Conservation (phyloP, 371 early-diverging fungal genomes). For the Mortierella sp. region DNA sequence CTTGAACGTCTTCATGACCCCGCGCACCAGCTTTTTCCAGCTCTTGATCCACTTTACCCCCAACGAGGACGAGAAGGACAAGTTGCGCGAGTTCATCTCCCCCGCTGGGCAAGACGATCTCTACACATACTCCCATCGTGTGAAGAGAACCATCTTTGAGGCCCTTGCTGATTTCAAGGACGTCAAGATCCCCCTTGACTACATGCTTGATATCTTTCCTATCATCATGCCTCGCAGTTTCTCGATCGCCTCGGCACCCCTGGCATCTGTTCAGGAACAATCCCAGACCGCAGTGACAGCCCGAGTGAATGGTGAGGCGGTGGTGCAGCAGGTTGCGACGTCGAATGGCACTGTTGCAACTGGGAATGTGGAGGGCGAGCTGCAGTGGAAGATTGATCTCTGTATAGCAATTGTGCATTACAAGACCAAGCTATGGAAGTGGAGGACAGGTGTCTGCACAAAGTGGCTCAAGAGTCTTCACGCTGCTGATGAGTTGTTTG, state of each 20-base stretch:
- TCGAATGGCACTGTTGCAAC: conserved; percentile 23
- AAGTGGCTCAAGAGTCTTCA: conserved; percentile 74
- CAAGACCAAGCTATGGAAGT: conserved; percentile 78
- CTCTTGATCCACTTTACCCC: conserved; percentile 84
- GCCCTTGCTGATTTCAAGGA: conserved; percentile 87
- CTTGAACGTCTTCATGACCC: conserved; percentile 89
- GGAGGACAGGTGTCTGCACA: conserved; percentile 88
- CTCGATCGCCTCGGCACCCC: conserved; percentile 82
- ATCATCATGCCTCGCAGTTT: conserved; percentile 83
- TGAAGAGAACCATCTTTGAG: conserved; percentile 86
- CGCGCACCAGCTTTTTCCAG: conserved; percentile 92
- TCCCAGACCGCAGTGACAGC: neutral
- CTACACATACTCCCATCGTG: conserved; percentile 84
- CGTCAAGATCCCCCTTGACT: conserved; percentile 79
- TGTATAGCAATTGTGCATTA: conserved; percentile 91
- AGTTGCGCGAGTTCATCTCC: conserved; percentile 83
- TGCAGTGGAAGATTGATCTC: conserved; percentile 71
- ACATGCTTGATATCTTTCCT: conserved; percentile 89
- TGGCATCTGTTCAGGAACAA: conserved; percentile 33
- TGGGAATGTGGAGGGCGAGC: conserved; percentile 26
- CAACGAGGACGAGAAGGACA: conserved; percentile 80
- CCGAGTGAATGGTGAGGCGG: neutral
- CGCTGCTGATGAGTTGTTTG: conserved; percentile 55
- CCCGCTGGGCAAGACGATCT: conserved; percentile 92
- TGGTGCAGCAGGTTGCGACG: conserved; percentile 2